Conservation (phyloP, 2,329 filamentous ascomycete genomes). For the Talaromyces sp. region DNA sequence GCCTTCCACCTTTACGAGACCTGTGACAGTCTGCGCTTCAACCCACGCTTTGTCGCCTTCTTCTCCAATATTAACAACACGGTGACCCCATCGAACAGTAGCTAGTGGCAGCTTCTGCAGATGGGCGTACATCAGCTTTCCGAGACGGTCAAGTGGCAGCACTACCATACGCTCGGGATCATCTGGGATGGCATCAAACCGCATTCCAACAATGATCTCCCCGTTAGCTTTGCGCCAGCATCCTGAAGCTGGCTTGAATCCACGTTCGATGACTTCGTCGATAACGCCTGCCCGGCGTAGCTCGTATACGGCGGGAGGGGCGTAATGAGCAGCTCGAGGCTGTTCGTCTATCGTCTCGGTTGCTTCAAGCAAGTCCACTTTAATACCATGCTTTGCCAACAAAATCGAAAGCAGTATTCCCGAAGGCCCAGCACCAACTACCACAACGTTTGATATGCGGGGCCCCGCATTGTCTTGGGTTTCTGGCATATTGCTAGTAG, state of each 20-base stretch:
- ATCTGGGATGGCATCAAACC: conserved; percentile 16
- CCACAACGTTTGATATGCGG: conserved; percentile 11
- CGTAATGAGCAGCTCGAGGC: conserved; percentile 61
- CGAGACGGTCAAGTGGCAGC: conserved; percentile 42
- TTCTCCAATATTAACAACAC: conserved; percentile 46
- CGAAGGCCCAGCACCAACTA: conserved; percentile 31
- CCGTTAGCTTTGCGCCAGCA: conserved; percentile 40
- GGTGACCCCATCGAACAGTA: conserved; percentile 44
- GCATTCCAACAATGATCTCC: conserved; percentile 22
- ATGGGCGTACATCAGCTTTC: conserved; percentile 37
- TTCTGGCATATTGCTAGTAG: neutral
- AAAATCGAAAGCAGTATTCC: conserved; percentile 27
- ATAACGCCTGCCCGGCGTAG: conserved; percentile 57
- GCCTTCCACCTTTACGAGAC: conserved; percentile 22
- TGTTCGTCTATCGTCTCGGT: conserved; percentile 52
- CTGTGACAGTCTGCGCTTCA: conserved; percentile 15
- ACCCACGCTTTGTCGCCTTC: conserved; percentile 34
- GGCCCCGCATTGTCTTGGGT: neutral
- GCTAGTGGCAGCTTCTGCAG: conserved; percentile 29
- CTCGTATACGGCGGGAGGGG: conserved; percentile 54
- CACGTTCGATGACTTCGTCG: conserved; percentile 43
- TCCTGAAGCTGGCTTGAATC: conserved; percentile 39
- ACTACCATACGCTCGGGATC: conserved; percentile 34
- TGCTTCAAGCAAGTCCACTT: conserved; percentile 47
- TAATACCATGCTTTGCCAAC: conserved; percentile 27